Conservation (phyloP, 208 protist genomes). For the Naegleria fowleri region DNA sequence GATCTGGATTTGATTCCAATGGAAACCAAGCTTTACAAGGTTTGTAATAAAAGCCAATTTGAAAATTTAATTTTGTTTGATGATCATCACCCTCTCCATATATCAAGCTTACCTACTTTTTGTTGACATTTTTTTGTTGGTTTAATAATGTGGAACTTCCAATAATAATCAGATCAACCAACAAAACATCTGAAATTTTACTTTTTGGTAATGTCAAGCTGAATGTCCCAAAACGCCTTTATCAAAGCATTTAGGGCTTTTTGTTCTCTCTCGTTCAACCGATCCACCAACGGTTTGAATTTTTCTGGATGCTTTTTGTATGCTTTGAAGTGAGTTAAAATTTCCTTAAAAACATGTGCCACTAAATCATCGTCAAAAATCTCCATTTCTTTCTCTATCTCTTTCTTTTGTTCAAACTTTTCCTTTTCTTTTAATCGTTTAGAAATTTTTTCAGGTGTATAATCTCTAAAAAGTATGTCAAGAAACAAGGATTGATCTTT, state of each 20-base stretch:
- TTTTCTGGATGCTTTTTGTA: conserved; percentile 31
- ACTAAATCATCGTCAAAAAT: conserved; percentile 20
- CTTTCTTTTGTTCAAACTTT: not conserved
- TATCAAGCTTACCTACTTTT: too few species aligned
- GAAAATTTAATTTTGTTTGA: too few species aligned
- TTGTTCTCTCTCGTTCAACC: conserved; percentile 1
- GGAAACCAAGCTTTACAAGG: conserved; percentile 65
- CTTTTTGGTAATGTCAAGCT: not conserved
- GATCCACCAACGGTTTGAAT: conserved; percentile 18
- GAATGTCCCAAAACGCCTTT: conserved; percentile 28
- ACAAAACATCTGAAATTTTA: not conserved
- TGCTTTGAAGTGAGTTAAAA: conserved; percentile 23
- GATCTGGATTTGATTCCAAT: conserved; percentile 82
- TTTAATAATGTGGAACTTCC: too few species aligned
- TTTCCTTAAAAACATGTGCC: conserved; percentile 26
- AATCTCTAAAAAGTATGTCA: conserved; percentile 29
- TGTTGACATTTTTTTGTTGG: too few species aligned
- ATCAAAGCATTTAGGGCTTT: conserved; percentile 3
- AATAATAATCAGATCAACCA: too few species aligned
- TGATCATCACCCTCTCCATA: too few species aligned
- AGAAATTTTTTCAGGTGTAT: conserved; percentile 28
- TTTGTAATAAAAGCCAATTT: too few species aligned
- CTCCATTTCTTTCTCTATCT: not conserved
- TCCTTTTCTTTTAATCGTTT: not conserved
- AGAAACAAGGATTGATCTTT: conserved; percentile 17